Conservation (phyloP, 352 stramenopile species). For the Plasmopara viticola region DNA sequence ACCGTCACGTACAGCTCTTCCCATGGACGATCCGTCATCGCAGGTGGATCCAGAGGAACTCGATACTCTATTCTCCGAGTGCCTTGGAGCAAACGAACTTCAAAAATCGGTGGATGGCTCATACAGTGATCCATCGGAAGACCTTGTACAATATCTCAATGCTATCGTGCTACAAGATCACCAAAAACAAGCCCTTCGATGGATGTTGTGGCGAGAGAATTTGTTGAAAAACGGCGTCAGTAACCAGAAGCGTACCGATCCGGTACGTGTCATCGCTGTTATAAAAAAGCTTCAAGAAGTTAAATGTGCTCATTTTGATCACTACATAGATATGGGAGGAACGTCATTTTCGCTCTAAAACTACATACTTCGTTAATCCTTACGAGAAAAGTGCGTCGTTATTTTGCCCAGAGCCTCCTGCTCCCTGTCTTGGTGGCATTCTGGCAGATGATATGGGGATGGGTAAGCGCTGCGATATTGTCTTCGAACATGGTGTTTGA, state of each 20-base stretch:
- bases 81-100: conserved; percentile 27
- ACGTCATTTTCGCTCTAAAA: conserved; percentile 36
- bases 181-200: conserved; percentile 75
- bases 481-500: background rate
- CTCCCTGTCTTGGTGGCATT: conserved; percentile 74
- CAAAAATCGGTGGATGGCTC: conserved; percentile 8
- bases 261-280: conserved; percentile 23
- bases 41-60: conserved; percentile 38
- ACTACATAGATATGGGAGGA: conserved; percentile 64
- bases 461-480: conserved; percentile 33
- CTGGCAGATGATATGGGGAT: conserved; percentile 90
- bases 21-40: conserved; percentile 11
- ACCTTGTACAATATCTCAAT: conserved; percentile 46
- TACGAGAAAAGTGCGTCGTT: conserved; percentile 79
- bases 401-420: conserved; percentile 37
- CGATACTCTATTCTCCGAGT: conserved; percentile 67
- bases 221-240: conserved; percentile 18
- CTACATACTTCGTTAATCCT: conserved; percentile 73
- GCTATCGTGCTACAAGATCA: conserved; percentile 68
- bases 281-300: no score
- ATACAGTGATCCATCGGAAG: conserved; percentile 23
- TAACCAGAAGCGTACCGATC: conserved; percentile 33
- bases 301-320: background rate
- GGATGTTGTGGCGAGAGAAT: conserved; percentile 84
- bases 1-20: background rate